phyloP scores from a whole-genome alignment of 1,284 basidiomycete species.

The Marasmius oreades region DNA sequence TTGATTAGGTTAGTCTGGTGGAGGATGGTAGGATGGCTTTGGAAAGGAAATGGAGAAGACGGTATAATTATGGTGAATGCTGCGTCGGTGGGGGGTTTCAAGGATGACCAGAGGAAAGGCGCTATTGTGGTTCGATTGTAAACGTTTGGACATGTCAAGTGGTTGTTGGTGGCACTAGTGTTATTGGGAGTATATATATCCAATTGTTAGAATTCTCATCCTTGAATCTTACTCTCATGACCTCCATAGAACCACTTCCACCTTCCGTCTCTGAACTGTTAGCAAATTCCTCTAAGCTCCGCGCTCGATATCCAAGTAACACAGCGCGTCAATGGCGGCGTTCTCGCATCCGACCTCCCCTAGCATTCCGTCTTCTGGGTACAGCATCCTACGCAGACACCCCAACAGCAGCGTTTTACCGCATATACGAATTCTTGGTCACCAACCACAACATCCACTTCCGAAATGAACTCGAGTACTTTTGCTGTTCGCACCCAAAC shows the following conservation, averaged over 20 bases:
- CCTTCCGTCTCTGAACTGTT: not conserved
- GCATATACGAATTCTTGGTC: slow-evolving; percentile 25
- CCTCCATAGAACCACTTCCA: not conserved
- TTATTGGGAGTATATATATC: too few species aligned
- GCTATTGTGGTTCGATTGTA: not conserved
- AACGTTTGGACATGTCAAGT: too few species aligned
- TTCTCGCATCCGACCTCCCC: not conserved
- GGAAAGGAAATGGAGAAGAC: not conserved
- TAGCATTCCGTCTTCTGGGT: not conserved
- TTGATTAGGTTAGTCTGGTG: slow-evolving; percentile 18
- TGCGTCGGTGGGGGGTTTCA: slow-evolving; percentile 22
- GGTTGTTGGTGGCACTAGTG: too few species aligned
- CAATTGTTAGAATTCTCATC: too few species aligned
- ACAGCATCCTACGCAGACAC: slow-evolving; percentile 6
- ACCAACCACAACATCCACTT: slow-evolving; percentile 19
- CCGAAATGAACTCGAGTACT: slow-evolving; percentile 28
- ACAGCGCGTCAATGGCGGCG: not conserved
- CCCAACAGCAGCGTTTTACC: slow-evolving; percentile 20
- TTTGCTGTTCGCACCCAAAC: slow-evolving; percentile 17
- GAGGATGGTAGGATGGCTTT: slow-evolving; percentile 9
- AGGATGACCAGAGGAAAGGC: slow-evolving; percentile 17
- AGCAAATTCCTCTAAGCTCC: not conserved
- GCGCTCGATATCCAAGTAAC: slow-evolving; percentile 1
- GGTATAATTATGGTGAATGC: slow-evolving; percentile 29
- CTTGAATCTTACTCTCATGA: too few species aligned